A percentile compares a stretch with the other conserved stretches of the same genome.
These are phyloP conservation scores for Nelumbo lutea DNA, from an alignment of 164 flowering plant genomes.

Conservation along the genomic window DNA sequence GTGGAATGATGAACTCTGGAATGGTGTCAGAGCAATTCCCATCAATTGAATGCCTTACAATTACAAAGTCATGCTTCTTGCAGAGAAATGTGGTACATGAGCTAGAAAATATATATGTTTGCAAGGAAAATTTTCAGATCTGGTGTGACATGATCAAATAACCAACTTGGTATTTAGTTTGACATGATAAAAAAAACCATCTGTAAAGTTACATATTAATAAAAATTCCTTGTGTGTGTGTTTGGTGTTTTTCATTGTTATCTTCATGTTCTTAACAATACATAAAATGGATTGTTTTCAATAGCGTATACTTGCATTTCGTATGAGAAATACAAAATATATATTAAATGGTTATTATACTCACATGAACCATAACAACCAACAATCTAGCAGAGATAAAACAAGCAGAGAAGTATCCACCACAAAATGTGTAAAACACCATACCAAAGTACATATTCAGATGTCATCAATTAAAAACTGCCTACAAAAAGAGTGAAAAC, in stretches of 20 bases:
- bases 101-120: constrained; percentile 3
- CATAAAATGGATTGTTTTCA: not conserved
- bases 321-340: not conserved
- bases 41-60: constrained; percentile 2
- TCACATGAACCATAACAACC: not conserved
- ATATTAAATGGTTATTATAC: not conserved
- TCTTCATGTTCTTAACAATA: not conserved
- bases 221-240: constrained; percentile 11
- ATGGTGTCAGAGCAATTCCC: not conserved
- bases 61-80: constrained; percentile 9
- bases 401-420: not conserved
- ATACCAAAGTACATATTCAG: not conserved
- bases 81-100: constrained; percentile 7
- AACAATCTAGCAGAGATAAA: not conserved
- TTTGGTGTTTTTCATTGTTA: constrained; percentile 4
- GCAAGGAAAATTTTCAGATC: constrained; percentile 4
- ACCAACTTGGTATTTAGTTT: constrained; percentile 10
- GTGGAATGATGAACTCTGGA: constrained; percentile 14
- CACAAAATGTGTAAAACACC: not conserved
- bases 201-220: constrained; percentile 18
- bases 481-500: not conserved
- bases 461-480: not conserved
- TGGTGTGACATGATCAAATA: constrained; percentile 4
- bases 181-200: constrained; percentile 9
- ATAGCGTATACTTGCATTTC: not conserved